Evolutionary conservation across 2,329 filamentous ascomycete species (phyloP).

Genomic region (Beauveria bassiana): DNA sequence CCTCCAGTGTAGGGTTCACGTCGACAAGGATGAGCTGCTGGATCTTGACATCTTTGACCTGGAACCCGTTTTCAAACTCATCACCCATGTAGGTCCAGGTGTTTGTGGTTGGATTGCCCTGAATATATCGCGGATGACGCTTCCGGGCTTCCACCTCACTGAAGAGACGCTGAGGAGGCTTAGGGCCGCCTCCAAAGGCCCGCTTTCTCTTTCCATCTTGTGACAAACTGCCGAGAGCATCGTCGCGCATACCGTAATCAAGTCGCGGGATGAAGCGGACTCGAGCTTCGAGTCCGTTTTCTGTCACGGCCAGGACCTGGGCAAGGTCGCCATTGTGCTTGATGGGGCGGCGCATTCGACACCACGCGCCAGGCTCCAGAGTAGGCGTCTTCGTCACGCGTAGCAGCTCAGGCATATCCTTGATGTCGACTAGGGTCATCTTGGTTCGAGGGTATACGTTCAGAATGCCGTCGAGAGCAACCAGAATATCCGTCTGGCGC

Average conservation of each 20-base stretch:
- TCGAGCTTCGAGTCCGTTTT: slow-evolving; percentile 82
- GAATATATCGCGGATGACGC: slow-evolving; percentile 58
- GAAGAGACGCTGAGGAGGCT: slow-evolving; percentile 83
- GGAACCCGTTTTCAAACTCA: slow-evolving; percentile 85
- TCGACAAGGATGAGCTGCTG: slow-evolving; percentile 78
- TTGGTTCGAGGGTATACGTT: slow-evolving; percentile 86
- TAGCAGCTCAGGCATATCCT: slow-evolving; percentile 96
- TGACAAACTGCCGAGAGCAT: slow-evolving; percentile 39
- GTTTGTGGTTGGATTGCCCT: slow-evolving; percentile 67
- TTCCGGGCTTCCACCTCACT: slow-evolving; percentile 90
- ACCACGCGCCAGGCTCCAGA: slow-evolving; percentile 82
- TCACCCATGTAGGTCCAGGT: slow-evolving; percentile 82
- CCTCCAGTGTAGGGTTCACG: slow-evolving; percentile 87
- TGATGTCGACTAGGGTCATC: slow-evolving; percentile 83
- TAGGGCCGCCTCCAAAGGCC: slow-evolving; percentile 49
- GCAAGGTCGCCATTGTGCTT: slow-evolving; percentile 86
- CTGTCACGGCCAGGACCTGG: slow-evolving; percentile 85
- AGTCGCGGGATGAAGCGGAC: slow-evolving; percentile 84
- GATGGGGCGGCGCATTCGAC: slow-evolving; percentile 71
- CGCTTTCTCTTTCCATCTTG: slow-evolving; percentile 76
- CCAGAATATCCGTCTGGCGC: slow-evolving; percentile 76
- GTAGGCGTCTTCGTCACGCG: slow-evolving; percentile 80
- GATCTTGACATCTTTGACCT: slow-evolving; percentile 89
- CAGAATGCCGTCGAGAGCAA: slow-evolving; percentile 73
- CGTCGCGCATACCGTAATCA: slow-evolving; percentile 85